Evolutionary conservation across 2,329 filamentous ascomycete species (phyloP).

Genomic region (Xylaria sp.): DNA sequence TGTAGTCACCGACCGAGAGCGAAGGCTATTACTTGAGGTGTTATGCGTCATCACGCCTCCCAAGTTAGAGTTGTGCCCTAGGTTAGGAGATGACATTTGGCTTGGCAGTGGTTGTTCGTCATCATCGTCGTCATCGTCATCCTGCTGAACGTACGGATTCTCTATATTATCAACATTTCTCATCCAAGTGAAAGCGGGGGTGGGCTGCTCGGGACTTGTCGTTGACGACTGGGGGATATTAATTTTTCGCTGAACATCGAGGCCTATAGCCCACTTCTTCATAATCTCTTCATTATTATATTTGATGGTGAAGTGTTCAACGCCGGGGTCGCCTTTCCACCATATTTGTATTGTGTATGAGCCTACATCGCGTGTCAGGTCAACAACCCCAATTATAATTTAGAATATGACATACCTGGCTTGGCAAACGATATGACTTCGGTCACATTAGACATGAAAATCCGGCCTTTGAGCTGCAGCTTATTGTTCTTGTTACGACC

Average conservation of each 20-base stretch:
- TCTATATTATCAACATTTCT: conserved; percentile 73
- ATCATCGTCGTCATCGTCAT: conserved; percentile 72
- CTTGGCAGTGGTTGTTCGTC: conserved; percentile 45
- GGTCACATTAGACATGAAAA: conserved; percentile 99
- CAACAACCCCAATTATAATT: conserved; percentile 24
- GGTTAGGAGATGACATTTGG: conserved; percentile 51
- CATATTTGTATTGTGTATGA: conserved; percentile 97
- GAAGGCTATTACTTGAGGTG: conserved; percentile 77
- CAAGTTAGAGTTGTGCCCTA: conserved; percentile 47
- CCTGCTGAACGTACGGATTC: conserved; percentile 80
- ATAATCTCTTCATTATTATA: conserved; percentile 92
- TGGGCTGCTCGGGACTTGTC: conserved; percentile 59
- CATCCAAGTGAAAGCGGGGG: conserved; percentile 85
- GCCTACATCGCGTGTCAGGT: conserved; percentile 60
- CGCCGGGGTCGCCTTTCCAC: conserved; percentile 96
- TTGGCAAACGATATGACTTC: conserved; percentile 89
- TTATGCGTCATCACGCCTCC: conserved; percentile 67
- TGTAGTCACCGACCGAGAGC: conserved; percentile 79
- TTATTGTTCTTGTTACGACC: conserved; percentile 75
- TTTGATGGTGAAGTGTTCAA: conserved; percentile 95
- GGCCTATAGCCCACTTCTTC: conserved; percentile 87
- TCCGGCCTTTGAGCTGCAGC: conserved; percentile 93
- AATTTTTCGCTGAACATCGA: conserved; percentile 79
- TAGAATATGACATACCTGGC: conserved; percentile 71
- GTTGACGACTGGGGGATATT: conserved; percentile 58